phyloP scores from a whole-genome alignment of 495 filamentous ascomycete species.

The Filosporella fistucella region DNA sequence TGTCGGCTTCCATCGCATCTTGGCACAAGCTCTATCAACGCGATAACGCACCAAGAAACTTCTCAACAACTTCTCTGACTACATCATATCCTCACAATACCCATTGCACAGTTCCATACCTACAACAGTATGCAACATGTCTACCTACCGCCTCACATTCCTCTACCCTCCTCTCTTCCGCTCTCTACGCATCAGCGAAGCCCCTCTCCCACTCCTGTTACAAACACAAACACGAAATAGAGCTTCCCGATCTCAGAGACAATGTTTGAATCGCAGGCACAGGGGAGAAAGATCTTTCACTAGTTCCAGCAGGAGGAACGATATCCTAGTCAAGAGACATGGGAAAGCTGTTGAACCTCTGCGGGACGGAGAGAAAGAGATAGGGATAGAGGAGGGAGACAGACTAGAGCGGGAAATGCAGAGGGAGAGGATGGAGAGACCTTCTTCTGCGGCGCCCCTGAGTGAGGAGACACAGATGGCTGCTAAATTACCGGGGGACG shows the following conservation, averaged over 20 bases:
- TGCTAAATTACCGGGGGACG: conserved; percentile 17
- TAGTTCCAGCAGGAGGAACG: conserved; percentile 62
- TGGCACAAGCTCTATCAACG: too few species aligned
- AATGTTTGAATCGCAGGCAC: conserved; percentile 30
- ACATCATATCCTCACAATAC: too few species aligned
- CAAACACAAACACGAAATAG: conserved; percentile 8
- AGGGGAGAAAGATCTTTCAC: conserved; percentile 30
- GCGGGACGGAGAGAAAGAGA: conserved; percentile 4
- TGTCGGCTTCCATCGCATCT: too few species aligned
- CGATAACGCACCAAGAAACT: too few species aligned
- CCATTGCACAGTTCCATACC: too few species aligned
- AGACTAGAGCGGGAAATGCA: conserved; percentile 1
- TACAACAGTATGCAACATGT: too few species aligned
- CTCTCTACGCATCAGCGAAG: conserved; percentile 19
- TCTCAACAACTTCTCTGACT: too few species aligned
- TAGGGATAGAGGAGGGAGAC: background rate
- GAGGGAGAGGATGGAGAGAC: background rate
- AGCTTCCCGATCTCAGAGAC: conserved; percentile 5
- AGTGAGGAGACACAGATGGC: conserved; percentile 21
- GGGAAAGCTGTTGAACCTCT: conserved; percentile 19
- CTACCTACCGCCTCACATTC: conserved; percentile 63
- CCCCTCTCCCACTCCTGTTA: conserved; percentile 8
- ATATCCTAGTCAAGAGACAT: conserved; percentile 37
- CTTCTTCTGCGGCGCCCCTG: conserved; percentile 15
- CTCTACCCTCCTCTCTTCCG: conserved; percentile 67